Conservation (phyloP, 169 alveolate genomes). For the Cardiosporidium cionae region DNA sequence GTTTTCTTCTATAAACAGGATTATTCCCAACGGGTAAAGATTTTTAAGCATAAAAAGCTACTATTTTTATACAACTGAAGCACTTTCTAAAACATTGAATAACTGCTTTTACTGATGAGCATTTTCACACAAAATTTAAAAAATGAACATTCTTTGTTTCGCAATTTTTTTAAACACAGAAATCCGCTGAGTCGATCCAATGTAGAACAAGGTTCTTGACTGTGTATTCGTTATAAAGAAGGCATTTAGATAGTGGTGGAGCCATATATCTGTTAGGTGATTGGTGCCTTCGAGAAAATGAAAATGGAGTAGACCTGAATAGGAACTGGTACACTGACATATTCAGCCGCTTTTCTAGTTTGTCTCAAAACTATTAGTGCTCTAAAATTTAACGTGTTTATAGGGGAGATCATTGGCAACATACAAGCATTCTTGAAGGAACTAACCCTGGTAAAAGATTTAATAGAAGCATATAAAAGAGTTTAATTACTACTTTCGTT, state of each 20-base stretch:
- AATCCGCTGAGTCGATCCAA: not conserved
- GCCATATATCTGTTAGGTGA: too few species aligned
- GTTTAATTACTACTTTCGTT: not conserved
- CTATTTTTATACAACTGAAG: not conserved
- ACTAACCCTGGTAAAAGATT: not conserved
- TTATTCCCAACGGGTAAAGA: not conserved
- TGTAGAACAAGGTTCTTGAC: not conserved
- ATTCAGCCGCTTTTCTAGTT: too few species aligned
- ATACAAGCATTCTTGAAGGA: not conserved
- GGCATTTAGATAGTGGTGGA: too few species aligned
- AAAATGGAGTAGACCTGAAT: not conserved
- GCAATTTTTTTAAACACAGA: too few species aligned
- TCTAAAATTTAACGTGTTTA: not conserved
- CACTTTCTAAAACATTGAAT: not conserved
- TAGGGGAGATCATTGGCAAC: not conserved
- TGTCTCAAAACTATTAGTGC: not conserved
- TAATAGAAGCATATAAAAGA: too few species aligned
- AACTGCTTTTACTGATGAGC: not conserved
- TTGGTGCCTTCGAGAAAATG: not conserved
- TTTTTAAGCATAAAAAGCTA: too few species aligned
- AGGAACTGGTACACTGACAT: not conserved
- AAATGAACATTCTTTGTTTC: too few species aligned
- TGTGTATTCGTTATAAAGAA: not conserved
- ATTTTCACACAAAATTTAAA: too few species aligned
- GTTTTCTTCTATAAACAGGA: not conserved